These are phyloP conservation scores for Neurospora terricola DNA, from an alignment of 495 filamentous ascomycete genomes.

Conservation along the genomic window DNA sequence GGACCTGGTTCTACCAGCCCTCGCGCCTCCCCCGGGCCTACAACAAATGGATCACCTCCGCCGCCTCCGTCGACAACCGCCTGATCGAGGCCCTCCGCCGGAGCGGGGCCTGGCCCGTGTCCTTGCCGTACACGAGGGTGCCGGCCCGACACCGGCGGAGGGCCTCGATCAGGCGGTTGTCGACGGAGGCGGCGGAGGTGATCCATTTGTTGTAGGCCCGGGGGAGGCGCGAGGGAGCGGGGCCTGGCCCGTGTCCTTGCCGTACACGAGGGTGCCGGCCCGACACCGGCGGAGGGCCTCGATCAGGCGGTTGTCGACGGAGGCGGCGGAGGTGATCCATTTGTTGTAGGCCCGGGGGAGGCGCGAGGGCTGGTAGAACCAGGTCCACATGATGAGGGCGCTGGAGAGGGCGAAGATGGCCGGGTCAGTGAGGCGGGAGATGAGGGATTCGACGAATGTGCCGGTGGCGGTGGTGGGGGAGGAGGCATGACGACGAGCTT, in stretches of 20 bases:
- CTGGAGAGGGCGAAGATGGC: slow-evolving; percentile 64
- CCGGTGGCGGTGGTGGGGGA: slow-evolving; percentile 32
- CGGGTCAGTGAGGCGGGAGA: slow-evolving; percentile 53
- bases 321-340: slow-evolving; percentile 74
- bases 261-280: slow-evolving; percentile 58
- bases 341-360: slow-evolving; percentile 70
- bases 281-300: slow-evolving; percentile 60
- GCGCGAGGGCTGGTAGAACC: slow-evolving; percentile 65
- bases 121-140: too few species aligned
- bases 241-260: slow-evolving; percentile 66
- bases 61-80: slow-evolving; percentile 69
- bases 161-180: too few species aligned
- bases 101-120: too few species aligned
- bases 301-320: slow-evolving; percentile 70
- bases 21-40: slow-evolving; percentile 63
- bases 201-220: too few species aligned
- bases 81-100: slow-evolving; percentile 65
- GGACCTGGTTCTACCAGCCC: slow-evolving; percentile 76
- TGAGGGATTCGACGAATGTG: slow-evolving; percentile 29
- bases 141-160: too few species aligned
- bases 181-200: too few species aligned
- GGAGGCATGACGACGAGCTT: slow-evolving; percentile 24
- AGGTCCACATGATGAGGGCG: slow-evolving; percentile 84
- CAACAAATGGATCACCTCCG: slow-evolving; percentile 74
- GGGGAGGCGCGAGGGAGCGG: too few species aligned